Conservation (phyloP, 179 eudicot species). For the Silene coronaria region DNA sequence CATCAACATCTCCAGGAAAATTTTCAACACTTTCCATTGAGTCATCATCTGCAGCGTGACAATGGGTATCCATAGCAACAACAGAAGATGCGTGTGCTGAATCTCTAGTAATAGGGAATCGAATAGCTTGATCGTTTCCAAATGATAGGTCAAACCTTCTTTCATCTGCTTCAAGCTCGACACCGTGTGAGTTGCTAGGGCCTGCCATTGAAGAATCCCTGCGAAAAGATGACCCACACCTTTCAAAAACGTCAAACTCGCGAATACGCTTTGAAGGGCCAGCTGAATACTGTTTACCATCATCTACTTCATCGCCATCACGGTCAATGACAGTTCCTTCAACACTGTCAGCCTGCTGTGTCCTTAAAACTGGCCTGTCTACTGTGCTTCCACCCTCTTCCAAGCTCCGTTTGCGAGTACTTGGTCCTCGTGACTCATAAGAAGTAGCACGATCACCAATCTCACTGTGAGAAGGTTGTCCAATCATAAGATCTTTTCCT, state of each 20-base stretch:
- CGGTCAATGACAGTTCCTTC: slow-evolving; percentile 97
- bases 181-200: slow-evolving; percentile 73
- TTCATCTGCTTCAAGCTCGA: slow-evolving; percentile 53
- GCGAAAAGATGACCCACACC: slow-evolving; percentile 49
- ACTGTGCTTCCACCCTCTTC: slow-evolving; percentile 98
- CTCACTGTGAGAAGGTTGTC: slow-evolving; percentile 96
- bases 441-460: slow-evolving; percentile 98
- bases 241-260: slow-evolving; percentile 50
- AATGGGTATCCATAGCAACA: slow-evolving; percentile 84
- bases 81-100: slow-evolving; percentile 88
- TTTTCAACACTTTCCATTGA: slow-evolving; percentile 99
- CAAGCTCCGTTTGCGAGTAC: slow-evolving; percentile 75
- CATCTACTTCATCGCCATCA: slow-evolving; percentile 94
- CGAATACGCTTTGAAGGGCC: slow-evolving; percentile 91
- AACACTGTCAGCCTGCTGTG: slow-evolving; percentile 84
- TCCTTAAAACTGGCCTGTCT: slow-evolving; percentile 61
- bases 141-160: slow-evolving; percentile 44
- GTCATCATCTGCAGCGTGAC: slow-evolving; percentile 65
- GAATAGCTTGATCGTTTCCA: slow-evolving; percentile 45
- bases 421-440: slow-evolving; percentile 95
- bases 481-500: slow-evolving; percentile 77
- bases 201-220: slow-evolving; percentile 87
- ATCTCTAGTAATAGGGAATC: slow-evolving; percentile 56
- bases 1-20: slow-evolving; percentile 81
- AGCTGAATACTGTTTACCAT: slow-evolving; percentile 65